These are phyloP conservation scores for Ceratocystis variospora DNA, from an alignment of 2,329 filamentous ascomycete species.

Conservation along the genomic window DNA sequence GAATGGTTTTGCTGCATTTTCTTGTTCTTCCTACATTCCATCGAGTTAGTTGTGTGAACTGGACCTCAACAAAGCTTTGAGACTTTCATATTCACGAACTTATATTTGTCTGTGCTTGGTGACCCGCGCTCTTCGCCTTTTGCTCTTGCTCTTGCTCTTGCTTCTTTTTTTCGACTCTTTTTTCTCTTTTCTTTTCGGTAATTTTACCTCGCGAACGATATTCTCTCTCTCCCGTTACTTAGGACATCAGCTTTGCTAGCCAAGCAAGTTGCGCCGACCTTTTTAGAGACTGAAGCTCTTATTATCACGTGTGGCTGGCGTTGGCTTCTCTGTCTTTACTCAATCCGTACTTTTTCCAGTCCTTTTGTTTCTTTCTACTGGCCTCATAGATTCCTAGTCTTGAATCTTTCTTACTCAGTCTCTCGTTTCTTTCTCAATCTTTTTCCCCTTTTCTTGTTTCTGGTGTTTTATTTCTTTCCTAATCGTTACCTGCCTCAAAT, in stretches of 20 bases:
- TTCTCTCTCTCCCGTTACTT: too few relatives aligned
- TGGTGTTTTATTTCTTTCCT: neutral
- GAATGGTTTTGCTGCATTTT: neutral
- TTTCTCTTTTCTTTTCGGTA: too few relatives aligned
- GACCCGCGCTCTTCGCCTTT: neutral
- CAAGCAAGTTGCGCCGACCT: neutral
- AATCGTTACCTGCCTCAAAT: neutral
- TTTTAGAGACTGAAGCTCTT: neutral
- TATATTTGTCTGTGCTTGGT: neutral
- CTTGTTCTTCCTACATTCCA: neutral
- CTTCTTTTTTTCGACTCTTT: too few relatives aligned
- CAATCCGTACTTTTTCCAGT: conserved; percentile 7
- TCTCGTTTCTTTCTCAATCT: neutral
- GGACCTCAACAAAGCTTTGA: neutral
- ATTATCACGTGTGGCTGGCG: conserved; percentile 8
- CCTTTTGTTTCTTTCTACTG: conserved; percentile 1
- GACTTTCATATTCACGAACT: neutral
- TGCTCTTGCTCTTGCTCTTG: neutral
- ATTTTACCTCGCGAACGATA: too few relatives aligned
- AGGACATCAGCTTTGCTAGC: neutral
- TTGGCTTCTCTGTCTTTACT: conserved; percentile 10
- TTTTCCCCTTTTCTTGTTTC: neutral
- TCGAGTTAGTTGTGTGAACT: neutral
- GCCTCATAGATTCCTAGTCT: conserved; percentile 5
- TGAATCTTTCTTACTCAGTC: neutral